Evolutionary conservation across 2,329 filamentous ascomycete species (phyloP).

Genomic region (Epichloe amarillans): DNA sequence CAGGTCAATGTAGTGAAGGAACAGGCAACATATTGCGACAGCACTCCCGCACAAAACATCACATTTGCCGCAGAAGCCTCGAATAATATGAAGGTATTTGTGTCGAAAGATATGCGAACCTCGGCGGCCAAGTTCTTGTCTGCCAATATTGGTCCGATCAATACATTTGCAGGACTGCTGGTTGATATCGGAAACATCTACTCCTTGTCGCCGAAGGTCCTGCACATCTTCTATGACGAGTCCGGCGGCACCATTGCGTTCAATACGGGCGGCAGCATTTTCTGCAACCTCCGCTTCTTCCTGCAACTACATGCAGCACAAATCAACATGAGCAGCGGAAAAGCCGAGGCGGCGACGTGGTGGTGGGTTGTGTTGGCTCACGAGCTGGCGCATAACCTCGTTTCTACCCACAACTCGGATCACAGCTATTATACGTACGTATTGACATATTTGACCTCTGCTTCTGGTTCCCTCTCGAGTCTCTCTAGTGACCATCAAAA

Average conservation of each 20-base stretch:
- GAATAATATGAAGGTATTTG: constrained; percentile 61
- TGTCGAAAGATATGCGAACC: constrained; percentile 39
- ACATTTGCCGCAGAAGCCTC: constrained; percentile 55
- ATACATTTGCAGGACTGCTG: constrained; percentile 56
- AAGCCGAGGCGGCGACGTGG: constrained; percentile 61
- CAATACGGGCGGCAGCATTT: constrained; percentile 75
- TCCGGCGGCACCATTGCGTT: constrained; percentile 77
- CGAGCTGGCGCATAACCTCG: constrained; percentile 89
- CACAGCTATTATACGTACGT: constrained; percentile 72
- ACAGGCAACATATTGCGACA: constrained; percentile 76
- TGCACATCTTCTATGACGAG: constrained; percentile 84
- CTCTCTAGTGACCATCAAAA: not conserved
- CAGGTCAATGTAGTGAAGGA: constrained; percentile 64
- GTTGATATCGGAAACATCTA: constrained; percentile 61
- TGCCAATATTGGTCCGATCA: constrained; percentile 47
- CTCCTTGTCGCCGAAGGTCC: constrained; percentile 47
- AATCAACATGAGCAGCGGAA: constrained; percentile 28
- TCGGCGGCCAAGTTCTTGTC: constrained; percentile 43
- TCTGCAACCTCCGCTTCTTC: constrained; percentile 89
- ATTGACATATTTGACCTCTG: not conserved
- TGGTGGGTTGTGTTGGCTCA: constrained; percentile 97
- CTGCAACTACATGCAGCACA: constrained; percentile 56
- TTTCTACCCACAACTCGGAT: constrained; percentile 59
- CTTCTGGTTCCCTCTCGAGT: not conserved
- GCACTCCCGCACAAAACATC: constrained; percentile 60